Evolutionary conservation across 371 early-diverging fungal species (phyloP), one percentile per base, ranked within the genome.

Genomic region (Mucor sp.): DNA sequence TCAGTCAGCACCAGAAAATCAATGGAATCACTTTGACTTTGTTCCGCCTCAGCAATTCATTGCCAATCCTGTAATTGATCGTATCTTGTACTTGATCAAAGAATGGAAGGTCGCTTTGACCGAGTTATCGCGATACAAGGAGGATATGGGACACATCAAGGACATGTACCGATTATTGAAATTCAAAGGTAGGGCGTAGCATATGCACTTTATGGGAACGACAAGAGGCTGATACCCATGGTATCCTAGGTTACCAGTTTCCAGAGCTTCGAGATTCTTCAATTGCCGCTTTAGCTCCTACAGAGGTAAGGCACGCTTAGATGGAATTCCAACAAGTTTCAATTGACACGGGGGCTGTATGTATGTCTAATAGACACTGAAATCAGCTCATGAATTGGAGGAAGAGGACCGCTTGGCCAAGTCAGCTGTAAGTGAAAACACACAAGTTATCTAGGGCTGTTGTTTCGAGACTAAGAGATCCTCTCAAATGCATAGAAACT

Each of bases 341-440:
- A 47, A 50, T 43, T 50, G 11, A 50, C 41, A 41, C 17, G 41
- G 41, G 17, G 41, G 37, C 2, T 19, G 6, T 33, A 58, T 19
- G 23, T 71, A 37, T 37, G 14, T 37, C 4, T 37, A n/a, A n/a
- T n/a, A 89, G 87, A 71, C 79, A 1, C 78, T 95, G 8, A 91
- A 92, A 74, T 92, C 97, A 6, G 91, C 92, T 19, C 90, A 95
- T 39, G 98, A 99, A 77, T 78, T 97, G 44, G 98, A 98, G 70
- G 91, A 94, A 71, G 95, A 97, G 71, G 98, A 98, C 67, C 78
- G 91, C 39, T 84, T 89, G 30, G 95, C 93, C 3, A 91, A 97
- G 72, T 84, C 92, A 60, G 95, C 95, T 25, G 94, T 94, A 87
- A 69, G 83, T 71, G 39, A 3, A 33, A n/a, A n/a, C n/a, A n/a